A percentile compares a stretch with the other conserved stretches of the same genome.
These are phyloP conservation scores for Pseudozyma tsukubaensis DNA, from an alignment of 1,284 basidiomycete genomes.

Conservation along the genomic window DNA sequence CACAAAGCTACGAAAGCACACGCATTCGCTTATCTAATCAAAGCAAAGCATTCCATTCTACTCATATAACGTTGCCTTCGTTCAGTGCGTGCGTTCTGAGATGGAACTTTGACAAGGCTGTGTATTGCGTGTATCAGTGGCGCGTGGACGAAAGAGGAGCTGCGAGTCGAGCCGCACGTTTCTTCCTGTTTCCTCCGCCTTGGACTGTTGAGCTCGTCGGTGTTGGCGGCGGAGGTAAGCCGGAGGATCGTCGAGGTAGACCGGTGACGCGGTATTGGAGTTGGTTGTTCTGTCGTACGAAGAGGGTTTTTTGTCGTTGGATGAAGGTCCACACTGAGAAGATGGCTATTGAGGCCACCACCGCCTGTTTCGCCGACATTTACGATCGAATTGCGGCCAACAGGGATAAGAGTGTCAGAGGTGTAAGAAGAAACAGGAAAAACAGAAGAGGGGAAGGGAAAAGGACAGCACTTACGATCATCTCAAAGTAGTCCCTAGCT, in stretches of 20 bases:
- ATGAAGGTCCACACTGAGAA: constrained; percentile 33
- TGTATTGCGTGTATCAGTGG: no score
- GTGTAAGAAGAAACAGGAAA: neutral
- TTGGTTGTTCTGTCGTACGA: constrained; percentile 26
- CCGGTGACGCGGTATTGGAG: constrained; percentile 27
- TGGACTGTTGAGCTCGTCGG: neutral
- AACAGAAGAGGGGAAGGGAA: neutral
- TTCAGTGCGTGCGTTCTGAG: no score
- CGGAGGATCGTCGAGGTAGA: constrained; percentile 5
- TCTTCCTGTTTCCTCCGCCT: constrained; percentile 14
- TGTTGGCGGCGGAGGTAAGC: neutral
- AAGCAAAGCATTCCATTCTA: neutral
- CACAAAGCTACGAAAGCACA: no score
- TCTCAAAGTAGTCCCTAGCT: constrained; percentile 46
- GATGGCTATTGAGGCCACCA: constrained; percentile 33
- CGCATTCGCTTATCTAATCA: neutral
- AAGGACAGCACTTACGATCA: constrained; percentile 47
- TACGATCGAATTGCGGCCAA: neutral
- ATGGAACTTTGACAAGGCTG: no score
- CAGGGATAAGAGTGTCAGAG: neutral
- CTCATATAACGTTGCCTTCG: no score
- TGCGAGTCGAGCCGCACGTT: constrained; percentile 18
- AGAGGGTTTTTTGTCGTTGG: constrained; percentile 40
- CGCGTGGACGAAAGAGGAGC: neutral
- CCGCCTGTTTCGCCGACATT: constrained; percentile 1